Evolutionary conservation across 148 eudicot species (phyloP), one percentile per base, ranked within the genome.

Genomic region (Rhododendron mucronatum): DNA sequence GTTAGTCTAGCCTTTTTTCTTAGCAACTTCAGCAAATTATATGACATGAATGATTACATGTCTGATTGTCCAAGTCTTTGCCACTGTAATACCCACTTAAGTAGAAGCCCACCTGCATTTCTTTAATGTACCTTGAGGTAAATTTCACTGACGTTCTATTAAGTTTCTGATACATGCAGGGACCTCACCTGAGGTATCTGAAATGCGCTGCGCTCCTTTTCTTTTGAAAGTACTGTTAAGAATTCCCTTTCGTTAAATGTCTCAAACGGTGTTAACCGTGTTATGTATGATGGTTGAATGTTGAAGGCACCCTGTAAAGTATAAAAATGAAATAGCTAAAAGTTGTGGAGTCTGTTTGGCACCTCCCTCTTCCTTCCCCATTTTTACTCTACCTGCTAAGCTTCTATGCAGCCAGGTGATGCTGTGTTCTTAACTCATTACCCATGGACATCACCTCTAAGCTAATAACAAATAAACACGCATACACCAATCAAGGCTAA

Each of bases 1-100:
- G 98, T 94, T 82, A 71, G 85, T 45, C 51, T 81, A 73, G 35
- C 45, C 45, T 45, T 59, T 53, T 50, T 61, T 74, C 85, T 55
- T 50, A 18, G 75, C 41, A 30, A 80, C 48, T 75, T 82, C 20
- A 30, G 83, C 82, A 23, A 81, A 33, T 55, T 48, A 18, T 12
- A 86, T 48, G 20, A 78, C 82, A 48, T 59, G 23, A 47, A 21
- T 77, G 82, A 44, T 78, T 59, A 50, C 47, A 7, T 45, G 37
- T 20, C 20, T 50, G 23, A 48, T 33, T 37, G 30, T 51, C 77
- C 0, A 13, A 9, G 16, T 26, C 16, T 15, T 84, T 78, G 51
- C 26, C 55, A 44, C 51, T 53, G 9, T 89, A 51, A 45, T 61
- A 30, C 53, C 37, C 15, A 28, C 75, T 75, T 2, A 39, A 33